Evolutionary conservation across 1,139 yeast genomes (phyloP).

Genomic region (Nakaseomyces sp.): DNA sequence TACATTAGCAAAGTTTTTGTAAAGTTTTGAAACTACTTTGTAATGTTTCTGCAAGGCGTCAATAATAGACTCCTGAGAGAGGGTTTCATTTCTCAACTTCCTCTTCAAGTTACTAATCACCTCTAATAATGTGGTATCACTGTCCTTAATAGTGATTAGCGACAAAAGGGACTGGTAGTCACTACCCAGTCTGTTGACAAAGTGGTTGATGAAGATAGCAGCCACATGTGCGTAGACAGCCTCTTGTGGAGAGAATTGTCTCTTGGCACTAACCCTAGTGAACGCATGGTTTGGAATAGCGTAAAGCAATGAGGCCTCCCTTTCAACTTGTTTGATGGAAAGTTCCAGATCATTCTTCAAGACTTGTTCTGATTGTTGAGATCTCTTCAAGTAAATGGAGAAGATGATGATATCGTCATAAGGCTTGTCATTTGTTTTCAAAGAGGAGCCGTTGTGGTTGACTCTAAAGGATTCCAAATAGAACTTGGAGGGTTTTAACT

Average conservation of each 20-base stretch:
- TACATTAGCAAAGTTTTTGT: slow-evolving; percentile 84
- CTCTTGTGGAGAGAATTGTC: slow-evolving; percentile 86
- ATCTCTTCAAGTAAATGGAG: slow-evolving; percentile 66
- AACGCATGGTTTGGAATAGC: slow-evolving; percentile 85
- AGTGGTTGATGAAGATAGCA: slow-evolving; percentile 86
- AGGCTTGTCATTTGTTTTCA: slow-evolving; percentile 7
- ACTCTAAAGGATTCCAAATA: slow-evolving; percentile 76
- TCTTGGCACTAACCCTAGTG: slow-evolving; percentile 62
- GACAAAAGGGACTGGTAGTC: slow-evolving; percentile 62
- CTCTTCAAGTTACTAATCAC: slow-evolving; percentile 74
- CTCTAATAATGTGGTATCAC: slow-evolving; percentile 49
- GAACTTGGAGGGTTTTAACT: slow-evolving; percentile 75
- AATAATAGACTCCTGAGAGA: slow-evolving; percentile 74
- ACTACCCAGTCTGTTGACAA: slow-evolving; percentile 78
- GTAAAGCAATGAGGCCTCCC: slow-evolving; percentile 87
- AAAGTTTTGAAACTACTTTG: slow-evolving; percentile 70
- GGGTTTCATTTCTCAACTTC: slow-evolving; percentile 87
- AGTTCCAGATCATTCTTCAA: slow-evolving; percentile 43
- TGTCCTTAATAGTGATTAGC: slow-evolving; percentile 21
- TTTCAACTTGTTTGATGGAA: slow-evolving; percentile 82
- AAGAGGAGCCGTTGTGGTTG: slow-evolving; percentile 1
- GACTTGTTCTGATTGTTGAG: slow-evolving; percentile 32
- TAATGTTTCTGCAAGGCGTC: slow-evolving; percentile 67
- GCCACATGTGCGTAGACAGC: slow-evolving; percentile 92
- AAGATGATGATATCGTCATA: slow-evolving; percentile 80